phyloP scores from a whole-genome alignment of 2,329 filamentous ascomycete genomes.

The Aspergillus arachidicola region DNA sequence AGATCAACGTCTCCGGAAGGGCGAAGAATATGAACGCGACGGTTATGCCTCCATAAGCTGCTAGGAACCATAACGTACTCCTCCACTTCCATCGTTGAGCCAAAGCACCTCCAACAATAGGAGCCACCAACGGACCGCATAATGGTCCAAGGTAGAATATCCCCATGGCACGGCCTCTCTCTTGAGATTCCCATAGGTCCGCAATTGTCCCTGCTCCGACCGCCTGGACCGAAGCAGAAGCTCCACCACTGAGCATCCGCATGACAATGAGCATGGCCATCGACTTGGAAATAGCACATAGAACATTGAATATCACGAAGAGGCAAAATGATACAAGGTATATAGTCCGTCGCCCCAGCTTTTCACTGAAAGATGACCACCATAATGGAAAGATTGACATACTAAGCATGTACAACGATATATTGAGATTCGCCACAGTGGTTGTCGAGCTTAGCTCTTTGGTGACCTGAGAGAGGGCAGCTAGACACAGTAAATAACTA shows the following conservation, averaged over 20 bases:
- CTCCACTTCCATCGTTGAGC: constrained; percentile 71
- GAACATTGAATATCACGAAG: constrained; percentile 70
- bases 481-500: constrained; percentile 43
- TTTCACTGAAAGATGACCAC: constrained; percentile 83
- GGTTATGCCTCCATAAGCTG: constrained; percentile 63
- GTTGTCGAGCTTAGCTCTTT: constrained; percentile 62
- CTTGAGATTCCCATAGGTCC: constrained; percentile 73
- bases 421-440: constrained; percentile 72
- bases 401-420: constrained; percentile 78
- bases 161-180: constrained; percentile 79
- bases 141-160: constrained; percentile 81
- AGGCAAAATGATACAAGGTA: constrained; percentile 74
- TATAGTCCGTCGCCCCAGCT: constrained; percentile 71
- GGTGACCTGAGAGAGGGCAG: constrained; percentile 67
- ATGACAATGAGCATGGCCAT: constrained; percentile 78
- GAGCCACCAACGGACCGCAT: constrained; percentile 72
- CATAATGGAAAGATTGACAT: constrained; percentile 85
- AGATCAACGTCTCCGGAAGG: constrained; percentile 47
- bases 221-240: constrained; percentile 77
- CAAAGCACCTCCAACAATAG: constrained; percentile 76
- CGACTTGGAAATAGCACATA: constrained; percentile 68
- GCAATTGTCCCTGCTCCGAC: constrained; percentile 83
- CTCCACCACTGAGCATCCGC: constrained; percentile 72
- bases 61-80: constrained; percentile 76
- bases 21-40: constrained; percentile 45